Evolutionary conservation across 306 rosid genomes (phyloP).

Genomic region (Mimosa pudica): DNA sequence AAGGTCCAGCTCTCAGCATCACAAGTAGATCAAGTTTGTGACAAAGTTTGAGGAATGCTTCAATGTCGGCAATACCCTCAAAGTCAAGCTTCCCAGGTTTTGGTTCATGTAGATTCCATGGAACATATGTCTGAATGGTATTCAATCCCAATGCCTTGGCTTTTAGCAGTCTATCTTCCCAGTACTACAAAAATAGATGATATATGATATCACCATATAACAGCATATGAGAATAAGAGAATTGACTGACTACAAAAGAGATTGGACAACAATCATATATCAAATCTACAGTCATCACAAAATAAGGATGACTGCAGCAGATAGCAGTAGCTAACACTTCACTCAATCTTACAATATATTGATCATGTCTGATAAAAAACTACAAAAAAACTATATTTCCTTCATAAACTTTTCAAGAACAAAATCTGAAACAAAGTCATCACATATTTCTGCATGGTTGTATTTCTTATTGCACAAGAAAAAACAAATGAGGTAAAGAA

Average conservation of each 20-base stretch:
- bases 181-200: conserved; percentile 60
- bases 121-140: conserved; percentile 86
- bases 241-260: background rate
- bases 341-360: conserved; percentile 6
- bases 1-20: conserved; percentile 93
- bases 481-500: no score
- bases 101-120: conserved; percentile 97
- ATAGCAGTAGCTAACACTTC: background rate
- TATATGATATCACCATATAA: conserved; percentile 30
- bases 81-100: conserved; percentile 64
- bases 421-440: no score
- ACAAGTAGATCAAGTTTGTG: conserved; percentile 75
- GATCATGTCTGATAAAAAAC: background rate
- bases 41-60: conserved; percentile 73
- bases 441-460: no score
- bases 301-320: conserved; percentile 15
- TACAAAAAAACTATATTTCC: background rate
- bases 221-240: conserved; percentile 33
- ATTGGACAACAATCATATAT: conserved; percentile 10
- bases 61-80: conserved; percentile 78
- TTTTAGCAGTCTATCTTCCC: conserved; percentile 94
- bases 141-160: conserved; percentile 95
- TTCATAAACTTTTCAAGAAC: no score
- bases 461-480: no score
- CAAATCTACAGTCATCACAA: background rate